Base-by-base conservation (phyloP, 495 filamentous ascomycete species). In the Bacidia gigantensis region DNA sequence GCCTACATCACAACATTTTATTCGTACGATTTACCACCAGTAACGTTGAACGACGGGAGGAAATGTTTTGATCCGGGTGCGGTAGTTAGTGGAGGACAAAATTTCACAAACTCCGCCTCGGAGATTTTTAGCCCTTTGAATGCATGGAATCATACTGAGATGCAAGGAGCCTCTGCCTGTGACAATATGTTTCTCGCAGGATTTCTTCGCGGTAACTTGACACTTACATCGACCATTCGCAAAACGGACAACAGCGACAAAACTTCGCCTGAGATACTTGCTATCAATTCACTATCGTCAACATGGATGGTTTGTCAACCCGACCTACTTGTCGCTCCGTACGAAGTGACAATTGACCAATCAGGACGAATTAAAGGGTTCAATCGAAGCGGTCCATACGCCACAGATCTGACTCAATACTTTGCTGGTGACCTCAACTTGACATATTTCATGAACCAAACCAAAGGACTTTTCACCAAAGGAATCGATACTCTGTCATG, bases 341-440 rank as follows among this genome's bases (percentile, higher is more conserved):
- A 68, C 5, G 53, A 68, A 1, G 61, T 72, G 2, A 50, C 49
- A 5, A 61, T 71, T 5, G 63, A 69, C 39, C 1, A 14, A 0
- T 11, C n/a, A 0, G 69, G 69, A 0, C 49, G 32, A 1, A 43
- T 67, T 21, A 38, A 46, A 10, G 14, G 32, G 1, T 18, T 51
- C 9, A 43, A 25, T 2, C 56, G 26, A 3, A 39, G 41, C 3
- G 50, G 38, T 3, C 54, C 52, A 14, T 59, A 55, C 11, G 20
- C 32, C 11, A 21, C 42, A 20, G 42, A 63, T 17, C 26, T 46
- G 11, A 22, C 32, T 54, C 26, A 21, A 10, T 56, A 50, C 42
- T 52, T 53, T 14, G 14, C 7, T 14, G 14, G 7, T 35, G 7
- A 35, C 14, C 29, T 35, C 7, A 35, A 35, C 29, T 5, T 7